A percentile compares a stretch with the other conserved stretches of the same genome.
Evolutionary conservation across 2,329 filamentous ascomycete genomes (phyloP).

Genomic region (Pseudogymnoascus verrucosus): DNA sequence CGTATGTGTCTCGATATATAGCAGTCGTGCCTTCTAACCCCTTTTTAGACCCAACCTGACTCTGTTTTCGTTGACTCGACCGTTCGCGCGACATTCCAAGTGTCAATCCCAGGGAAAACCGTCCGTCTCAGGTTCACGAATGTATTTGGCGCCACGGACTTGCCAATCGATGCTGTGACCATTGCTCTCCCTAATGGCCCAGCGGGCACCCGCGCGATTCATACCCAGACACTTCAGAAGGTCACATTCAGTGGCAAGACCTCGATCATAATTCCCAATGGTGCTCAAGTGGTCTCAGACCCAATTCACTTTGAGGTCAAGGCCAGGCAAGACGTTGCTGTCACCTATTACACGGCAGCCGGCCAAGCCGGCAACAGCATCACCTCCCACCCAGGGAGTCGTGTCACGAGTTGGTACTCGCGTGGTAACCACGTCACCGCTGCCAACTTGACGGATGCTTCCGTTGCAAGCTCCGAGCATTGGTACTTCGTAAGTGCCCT

Average conservation of each 20-base stretch:
- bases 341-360: conserved; percentile 49
- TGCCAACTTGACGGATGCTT: conserved; percentile 30
- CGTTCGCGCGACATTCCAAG: conserved; percentile 52
- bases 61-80: conserved; percentile 50
- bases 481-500: conserved; percentile 54
- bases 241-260: conserved; percentile 48
- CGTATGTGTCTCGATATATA: conserved; percentile 31
- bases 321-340: conserved; percentile 40
- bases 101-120: conserved; percentile 43
- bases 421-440: conserved; percentile 42
- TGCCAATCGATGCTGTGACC: conserved; percentile 49
- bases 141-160: conserved; percentile 48
- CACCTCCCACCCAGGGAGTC: conserved; percentile 53
- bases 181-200: conserved; percentile 47
- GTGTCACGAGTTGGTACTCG: conserved; percentile 48
- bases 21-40: conserved; percentile 12
- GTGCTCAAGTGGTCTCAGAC: conserved; percentile 50
- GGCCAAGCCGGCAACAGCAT: conserved; percentile 48
- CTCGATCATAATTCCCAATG: conserved; percentile 42
- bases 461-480: conserved; percentile 29
- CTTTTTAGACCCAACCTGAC: conserved; percentile 40
- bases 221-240: conserved; percentile 37
- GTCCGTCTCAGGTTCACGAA: conserved; percentile 55
- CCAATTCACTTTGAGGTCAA: conserved; percentile 44
- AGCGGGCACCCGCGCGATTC: conserved; percentile 42